Conservation (phyloP, 352 stramenopile genomes). For the Phytophthora constricta region DNA sequence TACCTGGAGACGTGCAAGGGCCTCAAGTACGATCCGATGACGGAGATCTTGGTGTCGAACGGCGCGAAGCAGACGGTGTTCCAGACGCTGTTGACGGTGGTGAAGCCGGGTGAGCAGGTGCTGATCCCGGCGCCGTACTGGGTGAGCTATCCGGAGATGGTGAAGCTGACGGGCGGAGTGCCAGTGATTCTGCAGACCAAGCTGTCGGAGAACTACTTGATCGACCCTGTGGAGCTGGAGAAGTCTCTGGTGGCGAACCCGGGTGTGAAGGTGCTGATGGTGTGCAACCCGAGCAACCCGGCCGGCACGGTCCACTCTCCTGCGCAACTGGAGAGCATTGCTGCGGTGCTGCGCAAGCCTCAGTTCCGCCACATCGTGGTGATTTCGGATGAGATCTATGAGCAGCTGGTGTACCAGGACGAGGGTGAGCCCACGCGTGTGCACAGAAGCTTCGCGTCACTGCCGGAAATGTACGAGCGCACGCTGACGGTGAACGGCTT, state of each 20-base stretch:
- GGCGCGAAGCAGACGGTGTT: conserved; percentile 96
- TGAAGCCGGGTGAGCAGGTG: conserved; percentile 92
- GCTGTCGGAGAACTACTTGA: conserved; percentile 91
- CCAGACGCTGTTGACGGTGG: conserved; percentile 93
- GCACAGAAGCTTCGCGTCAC: conserved; percentile 75
- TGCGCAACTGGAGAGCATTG: conserved; percentile 57
- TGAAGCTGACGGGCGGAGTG: conserved; percentile 93
- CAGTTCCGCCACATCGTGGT: conserved; percentile 84
- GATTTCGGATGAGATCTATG: conserved; percentile 96
- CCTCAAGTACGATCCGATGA: conserved; percentile 87
- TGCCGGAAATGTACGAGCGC: conserved; percentile 88
- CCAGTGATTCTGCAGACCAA: conserved; percentile 90
- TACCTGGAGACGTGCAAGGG: conserved; percentile 93
- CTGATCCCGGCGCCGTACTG: conserved; percentile 97
- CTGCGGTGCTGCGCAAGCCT: conserved; percentile 58
- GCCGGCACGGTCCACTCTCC: conserved; percentile 86
- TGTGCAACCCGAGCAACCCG: conserved; percentile 98
- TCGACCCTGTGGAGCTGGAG: conserved; percentile 87
- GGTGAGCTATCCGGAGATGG: conserved; percentile 97
- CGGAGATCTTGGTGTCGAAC: conserved; percentile 96
- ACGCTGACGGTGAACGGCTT: conserved; percentile 97
- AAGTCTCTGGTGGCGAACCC: conserved; percentile 69
- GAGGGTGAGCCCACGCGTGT: conserved; percentile 56
- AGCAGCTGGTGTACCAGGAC: conserved; percentile 93
- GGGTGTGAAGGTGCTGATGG: conserved; percentile 88